Conservation (phyloP, 2,329 filamentous ascomycete species). For the Botryotinia convoluta region DNA sequence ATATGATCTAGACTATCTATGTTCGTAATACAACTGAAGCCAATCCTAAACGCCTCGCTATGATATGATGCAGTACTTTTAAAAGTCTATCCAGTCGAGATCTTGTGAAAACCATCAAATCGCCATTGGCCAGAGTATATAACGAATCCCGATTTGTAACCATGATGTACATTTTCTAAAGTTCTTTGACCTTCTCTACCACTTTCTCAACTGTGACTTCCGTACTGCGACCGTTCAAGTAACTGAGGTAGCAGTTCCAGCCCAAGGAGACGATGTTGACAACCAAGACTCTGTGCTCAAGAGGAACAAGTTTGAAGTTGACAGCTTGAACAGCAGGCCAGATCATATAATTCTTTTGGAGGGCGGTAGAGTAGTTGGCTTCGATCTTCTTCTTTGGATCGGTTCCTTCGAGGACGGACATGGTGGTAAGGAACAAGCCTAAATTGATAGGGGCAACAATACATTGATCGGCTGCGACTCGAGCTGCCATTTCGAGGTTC, state of each 20-base stretch:
- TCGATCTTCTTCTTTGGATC: slow-evolving; percentile 59
- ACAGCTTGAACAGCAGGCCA: slow-evolving; percentile 67
- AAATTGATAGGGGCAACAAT: slow-evolving; percentile 66
- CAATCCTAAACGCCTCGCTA: slow-evolving; percentile 28
- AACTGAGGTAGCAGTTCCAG: slow-evolving; percentile 45
- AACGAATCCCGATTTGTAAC: neutral
- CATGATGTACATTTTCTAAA: slow-evolving; percentile 3
- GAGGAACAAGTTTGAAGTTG: slow-evolving; percentile 69
- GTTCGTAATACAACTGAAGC: neutral
- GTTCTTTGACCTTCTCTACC: slow-evolving; percentile 17
- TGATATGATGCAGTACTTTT: slow-evolving; percentile 18
- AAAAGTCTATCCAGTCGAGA: slow-evolving; percentile 16
- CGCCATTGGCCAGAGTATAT: neutral
- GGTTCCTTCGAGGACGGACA: slow-evolving; percentile 63
- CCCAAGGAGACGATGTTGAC: slow-evolving; percentile 69
- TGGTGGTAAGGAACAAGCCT: slow-evolving; percentile 62
- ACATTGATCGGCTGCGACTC: slow-evolving; percentile 63
- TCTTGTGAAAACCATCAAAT: slow-evolving; percentile 11
- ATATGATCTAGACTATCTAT: slow-evolving; percentile 6
- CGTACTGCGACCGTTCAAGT: slow-evolving; percentile 32
- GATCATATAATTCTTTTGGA: slow-evolving; percentile 68
- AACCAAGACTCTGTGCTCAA: slow-evolving; percentile 66
- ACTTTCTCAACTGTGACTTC: slow-evolving; percentile 14
- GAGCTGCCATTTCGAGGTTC: slow-evolving; percentile 59
- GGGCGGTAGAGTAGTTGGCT: slow-evolving; percentile 56